Evolutionary conservation across 2,329 filamentous ascomycete species (phyloP).

Genomic region (Blastomyces gilchristii): DNA sequence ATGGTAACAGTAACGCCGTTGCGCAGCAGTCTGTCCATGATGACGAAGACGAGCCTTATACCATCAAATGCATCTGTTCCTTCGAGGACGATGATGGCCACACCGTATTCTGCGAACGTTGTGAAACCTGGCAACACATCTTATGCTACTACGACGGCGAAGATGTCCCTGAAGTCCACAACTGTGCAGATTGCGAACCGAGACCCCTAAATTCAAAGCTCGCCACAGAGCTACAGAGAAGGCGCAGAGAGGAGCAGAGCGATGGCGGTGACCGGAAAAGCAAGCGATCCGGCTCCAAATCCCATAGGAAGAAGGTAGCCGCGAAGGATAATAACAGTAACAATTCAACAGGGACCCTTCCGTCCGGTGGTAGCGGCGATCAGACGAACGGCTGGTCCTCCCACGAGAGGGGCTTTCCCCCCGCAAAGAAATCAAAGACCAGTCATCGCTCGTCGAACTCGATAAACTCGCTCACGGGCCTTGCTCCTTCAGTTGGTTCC

Average conservation of each 20-base stretch:
- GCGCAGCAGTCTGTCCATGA: conserved; percentile 34
- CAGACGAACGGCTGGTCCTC: conserved; percentile 56
- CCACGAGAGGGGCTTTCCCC: conserved; percentile 51
- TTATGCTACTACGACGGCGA: conserved; percentile 83
- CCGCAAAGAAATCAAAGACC: conserved; percentile 71
- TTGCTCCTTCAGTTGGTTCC: conserved; percentile 49
- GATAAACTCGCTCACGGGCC: conserved; percentile 52
- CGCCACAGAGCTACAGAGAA: conserved; percentile 61
- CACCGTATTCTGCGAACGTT: conserved; percentile 91
- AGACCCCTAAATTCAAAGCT: conserved; percentile 61
- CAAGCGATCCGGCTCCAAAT: conserved; percentile 66
- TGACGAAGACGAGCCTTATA: conserved; percentile 52
- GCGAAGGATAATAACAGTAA: conserved; percentile 46
- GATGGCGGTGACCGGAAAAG: conserved; percentile 57
- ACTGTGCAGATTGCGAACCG: conserved; percentile 80
- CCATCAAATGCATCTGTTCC: conserved; percentile 95
- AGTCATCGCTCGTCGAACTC: conserved; percentile 71
- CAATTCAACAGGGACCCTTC: background rate
- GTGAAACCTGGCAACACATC: conserved; percentile 97
- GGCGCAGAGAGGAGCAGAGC: conserved; percentile 47
- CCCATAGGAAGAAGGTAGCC: conserved; percentile 67
- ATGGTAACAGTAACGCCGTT: conserved; percentile 25
- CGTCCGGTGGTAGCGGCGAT: conserved; percentile 35
- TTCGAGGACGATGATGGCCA: conserved; percentile 93
- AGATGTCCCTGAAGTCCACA: conserved; percentile 68